These are phyloP conservation scores for Volvox africanus DNA, from an alignment of 139 green algal species.

Conservation along the genomic window DNA sequence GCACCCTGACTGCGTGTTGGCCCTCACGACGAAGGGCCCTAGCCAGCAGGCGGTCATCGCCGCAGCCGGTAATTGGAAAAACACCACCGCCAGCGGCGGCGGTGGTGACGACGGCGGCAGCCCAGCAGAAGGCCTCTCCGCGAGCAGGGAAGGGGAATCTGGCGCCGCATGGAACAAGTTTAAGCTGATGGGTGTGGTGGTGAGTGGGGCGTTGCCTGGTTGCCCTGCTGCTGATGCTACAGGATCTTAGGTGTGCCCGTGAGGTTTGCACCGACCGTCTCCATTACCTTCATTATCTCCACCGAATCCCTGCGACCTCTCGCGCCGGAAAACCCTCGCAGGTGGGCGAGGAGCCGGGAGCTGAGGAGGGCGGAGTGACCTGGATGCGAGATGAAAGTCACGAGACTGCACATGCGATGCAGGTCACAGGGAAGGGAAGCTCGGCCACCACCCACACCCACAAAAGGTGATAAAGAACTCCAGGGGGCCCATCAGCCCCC, in stretches of 20 bases:
- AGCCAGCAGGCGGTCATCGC: not conserved
- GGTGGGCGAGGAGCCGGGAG: conserved; percentile 36
- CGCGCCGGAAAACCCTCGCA: not conserved
- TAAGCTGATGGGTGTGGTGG: conserved; percentile 49
- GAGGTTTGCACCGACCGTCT: too few relatives aligned
- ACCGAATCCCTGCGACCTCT: not conserved
- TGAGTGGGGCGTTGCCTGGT: not conserved
- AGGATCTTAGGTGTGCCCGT: too few relatives aligned
- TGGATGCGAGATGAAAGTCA: conserved; percentile 9
- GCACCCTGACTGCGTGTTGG: conserved; percentile 24
- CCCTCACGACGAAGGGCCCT: not conserved
- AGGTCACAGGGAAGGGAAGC: not conserved
- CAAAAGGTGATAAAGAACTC: too few relatives aligned
- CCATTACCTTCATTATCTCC: not conserved
- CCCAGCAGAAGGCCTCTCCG: too few relatives aligned
- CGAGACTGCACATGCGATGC: conserved; percentile 11
- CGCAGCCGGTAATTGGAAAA: not conserved
- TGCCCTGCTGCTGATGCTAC: not conserved
- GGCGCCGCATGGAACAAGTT: conserved; percentile 34
- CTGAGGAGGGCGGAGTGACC: not conserved
- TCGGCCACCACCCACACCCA: too few relatives aligned
- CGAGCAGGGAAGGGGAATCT: too few relatives aligned
- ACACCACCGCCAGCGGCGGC: not conserved
- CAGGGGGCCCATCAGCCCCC: too few relatives aligned
- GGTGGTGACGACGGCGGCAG: not conserved